Evolutionary conservation across 192 early-diverging fungal genomes (phyloP), one percentile per base, ranked within the genome.

Genomic region (Podila verticillata): DNA sequence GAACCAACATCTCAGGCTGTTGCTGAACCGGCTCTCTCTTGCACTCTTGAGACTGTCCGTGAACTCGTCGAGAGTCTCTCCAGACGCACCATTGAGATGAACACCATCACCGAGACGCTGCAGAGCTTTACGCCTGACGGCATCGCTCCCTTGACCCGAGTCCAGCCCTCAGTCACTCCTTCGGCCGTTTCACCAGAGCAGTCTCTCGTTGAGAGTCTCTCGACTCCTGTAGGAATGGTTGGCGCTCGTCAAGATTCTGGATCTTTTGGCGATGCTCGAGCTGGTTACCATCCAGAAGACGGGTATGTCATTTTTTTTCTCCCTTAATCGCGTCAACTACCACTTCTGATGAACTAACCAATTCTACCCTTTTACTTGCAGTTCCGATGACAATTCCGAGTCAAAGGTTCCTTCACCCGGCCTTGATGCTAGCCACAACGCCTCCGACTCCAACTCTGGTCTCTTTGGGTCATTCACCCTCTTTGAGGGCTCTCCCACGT

Each of bases 1-100:
- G 93, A 96, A 63, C 90, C 96, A 4, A 96, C 96, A 2, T 97
- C 95, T 2, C 74, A 84, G n/a, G 85, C 93, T 54, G 81, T 90
- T 51, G 78, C 91, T 69, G 84, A 93, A 82, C 92, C 88, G 19
- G 87, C 93, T n/a, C 83, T 89, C 28, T 88, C 91, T 3, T 83
- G 89, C 65, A 89, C 91, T 4, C 71, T 89, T 15, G 89, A 88
- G 58, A 87, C 85, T n/a, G 85, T 87, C 12, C 87, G 89, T 59
- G 84, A 87, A 31, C 57, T 88, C 48, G 88, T 89, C 28, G 83
- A 88, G 63, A 82, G 88, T 54, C 75, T 87, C 28, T 85, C 84
- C 68, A 79, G 87, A 9, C 66, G 84, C 51, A 73, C 82, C 26
- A 63, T 72, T 34, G 68, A 67, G 68, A 63, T 74, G 74, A 72